Base-by-base conservation (phyloP, 768 basidiomycete species). In the Panellus pusillus region DNA sequence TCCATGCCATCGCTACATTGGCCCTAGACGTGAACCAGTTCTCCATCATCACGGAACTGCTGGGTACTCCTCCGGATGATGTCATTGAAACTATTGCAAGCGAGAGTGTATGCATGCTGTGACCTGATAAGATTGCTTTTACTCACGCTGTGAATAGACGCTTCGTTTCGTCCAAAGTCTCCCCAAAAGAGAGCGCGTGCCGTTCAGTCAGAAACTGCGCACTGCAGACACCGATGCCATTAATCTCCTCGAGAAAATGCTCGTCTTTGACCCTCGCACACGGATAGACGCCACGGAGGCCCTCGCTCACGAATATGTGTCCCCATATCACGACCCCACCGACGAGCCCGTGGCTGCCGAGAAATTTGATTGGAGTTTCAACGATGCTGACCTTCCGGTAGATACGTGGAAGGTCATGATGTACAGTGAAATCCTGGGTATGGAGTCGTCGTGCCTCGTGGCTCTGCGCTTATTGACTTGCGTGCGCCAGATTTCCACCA, bases 331-430 rank as follows among this genome's bases (percentile, higher is more conserved):
- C 66, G 97, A 99, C 71, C 94, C 96, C 8, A 93, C 93, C 2
- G 97, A 99, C 68, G 97, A 99, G 68, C 97, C 97, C 9, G 86
- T 87, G 17, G 92, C 97, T 12, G 83, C 78, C 15, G 94, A 98
- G 68, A 88, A 90, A 66, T 99, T 99, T 65, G 97, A 99, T 72
- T 99, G 97, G 97, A 91, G 87, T 65, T 99, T 99, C 83, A 99
- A 99, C 71, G 97, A 99, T 60, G 97, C 97, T 17, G 97, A 99
- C 70, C 78, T 99, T 41, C 97, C 97, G 0, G 91, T 98, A 11
- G 97, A 99, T 65, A 96, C 93, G 1, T 99, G 97, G 97, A 98
- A 98, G 74, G 96, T 97, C 67, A 99, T 99, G 97, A 99, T 99
- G 96, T 98, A 98, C 77, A 90, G 87, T 64, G 96, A 99, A 73